Conservation (phyloP, 106 monocot species). For the Dioscorea alata region DNA sequence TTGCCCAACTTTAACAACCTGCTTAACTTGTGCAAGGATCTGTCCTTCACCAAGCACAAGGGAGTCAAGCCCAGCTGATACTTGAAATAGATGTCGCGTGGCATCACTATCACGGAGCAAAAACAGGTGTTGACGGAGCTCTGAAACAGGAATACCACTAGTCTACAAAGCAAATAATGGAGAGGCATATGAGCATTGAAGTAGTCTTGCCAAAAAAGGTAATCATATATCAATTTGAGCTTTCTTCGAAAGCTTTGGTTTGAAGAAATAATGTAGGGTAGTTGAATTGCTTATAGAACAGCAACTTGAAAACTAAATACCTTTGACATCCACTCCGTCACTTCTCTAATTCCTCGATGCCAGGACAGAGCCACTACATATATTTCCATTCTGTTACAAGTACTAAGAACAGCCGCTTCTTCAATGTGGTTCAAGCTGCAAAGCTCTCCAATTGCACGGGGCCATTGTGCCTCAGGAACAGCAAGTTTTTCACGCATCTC, state of each 20-base stretch:
- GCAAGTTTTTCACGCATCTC: conserved; percentile 99
- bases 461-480: conserved; percentile 91
- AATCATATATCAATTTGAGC: too few species aligned
- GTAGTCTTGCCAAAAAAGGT: too few species aligned
- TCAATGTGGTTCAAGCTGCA: conserved; percentile 89
- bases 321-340: conserved; percentile 97
- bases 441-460: conserved; percentile 74
- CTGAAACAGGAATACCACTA: conserved; percentile 85
- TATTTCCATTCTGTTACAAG: conserved; percentile 97
- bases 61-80: conserved; percentile 92
- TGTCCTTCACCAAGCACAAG: conserved; percentile 98
- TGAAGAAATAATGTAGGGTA: too few species aligned
- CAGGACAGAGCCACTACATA: conserved; percentile 96
- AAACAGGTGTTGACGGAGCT: conserved; percentile 80
- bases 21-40: conserved; percentile 95
- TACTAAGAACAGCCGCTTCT: conserved; percentile 98
- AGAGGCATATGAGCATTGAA: not conserved
- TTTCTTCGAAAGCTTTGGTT: too few species aligned
- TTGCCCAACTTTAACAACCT: conserved; percentile 81
- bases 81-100: conserved; percentile 87
- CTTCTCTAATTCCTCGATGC: conserved; percentile 94
- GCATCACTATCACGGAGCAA: conserved; percentile 91
- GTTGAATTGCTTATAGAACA: not conserved
- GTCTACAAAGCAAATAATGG: conserved; percentile 34
- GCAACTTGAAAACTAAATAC: conserved; percentile 17